phyloP scores from a whole-genome alignment of 495 filamentous ascomycete species.

The Hyaloscypha hepaticicola region DNA sequence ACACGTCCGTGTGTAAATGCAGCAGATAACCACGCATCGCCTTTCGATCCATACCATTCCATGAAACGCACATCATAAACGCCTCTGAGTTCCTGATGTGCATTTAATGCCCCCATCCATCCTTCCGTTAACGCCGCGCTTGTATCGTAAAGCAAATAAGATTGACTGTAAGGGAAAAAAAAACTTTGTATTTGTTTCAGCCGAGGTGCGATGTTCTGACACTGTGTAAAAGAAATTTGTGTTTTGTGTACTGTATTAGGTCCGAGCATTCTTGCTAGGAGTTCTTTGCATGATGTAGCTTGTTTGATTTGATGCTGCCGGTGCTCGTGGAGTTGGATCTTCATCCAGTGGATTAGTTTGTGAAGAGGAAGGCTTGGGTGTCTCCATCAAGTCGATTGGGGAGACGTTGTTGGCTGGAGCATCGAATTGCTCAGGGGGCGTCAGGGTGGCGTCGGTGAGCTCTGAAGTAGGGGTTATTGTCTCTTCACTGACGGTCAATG shows the following conservation, averaged over 20 bases:
- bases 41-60: conserved; percentile 13
- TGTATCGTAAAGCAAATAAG: conserved; percentile 10
- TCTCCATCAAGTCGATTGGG: conserved; percentile 36
- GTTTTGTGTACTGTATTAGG: neutral
- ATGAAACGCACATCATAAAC: neutral
- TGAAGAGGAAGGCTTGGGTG: conserved; percentile 26
- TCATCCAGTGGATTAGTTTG: conserved; percentile 23
- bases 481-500: conserved; percentile 24
- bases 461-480: conserved; percentile 20
- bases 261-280: neutral
- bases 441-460: conserved; percentile 39
- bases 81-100: neutral
- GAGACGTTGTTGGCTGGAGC: conserved; percentile 6
- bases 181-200: neutral
- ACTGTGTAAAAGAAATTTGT: neutral
- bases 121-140: conserved; percentile 22
- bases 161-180: conserved; percentile 1
- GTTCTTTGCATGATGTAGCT: conserved; percentile 17
- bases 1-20: conserved; percentile 28
- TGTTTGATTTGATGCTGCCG: conserved; percentile 16
- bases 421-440: conserved; percentile 29
- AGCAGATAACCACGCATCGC: conserved; percentile 14
- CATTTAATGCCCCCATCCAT: conserved; percentile 8
- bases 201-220: neutral
- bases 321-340: conserved; percentile 33